A percentile compares a stretch with the other conserved stretches of the same genome.
These are phyloP conservation scores for Adansonia gregorii DNA, from an alignment of 441 rosid species.

Conservation along the genomic window DNA sequence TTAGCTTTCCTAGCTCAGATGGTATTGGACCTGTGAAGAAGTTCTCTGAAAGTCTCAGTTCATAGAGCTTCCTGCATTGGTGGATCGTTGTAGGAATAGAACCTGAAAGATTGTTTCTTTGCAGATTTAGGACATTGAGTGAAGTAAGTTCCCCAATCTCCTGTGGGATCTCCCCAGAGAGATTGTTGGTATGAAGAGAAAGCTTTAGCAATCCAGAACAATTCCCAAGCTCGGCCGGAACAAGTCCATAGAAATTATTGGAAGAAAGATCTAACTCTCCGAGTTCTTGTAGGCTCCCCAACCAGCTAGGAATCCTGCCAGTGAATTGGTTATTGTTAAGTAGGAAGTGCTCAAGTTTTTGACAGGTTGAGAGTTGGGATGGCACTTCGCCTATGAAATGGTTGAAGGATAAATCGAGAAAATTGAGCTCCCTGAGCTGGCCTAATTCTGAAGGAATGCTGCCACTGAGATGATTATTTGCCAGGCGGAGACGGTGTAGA, in stretches of 20 bases:
- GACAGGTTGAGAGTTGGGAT: slow-evolving; percentile 55
- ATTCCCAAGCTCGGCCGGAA: slow-evolving; percentile 69
- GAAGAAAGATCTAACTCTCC: slow-evolving; percentile 91
- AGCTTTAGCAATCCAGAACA: slow-evolving; percentile 72
- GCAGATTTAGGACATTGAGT: slow-evolving; percentile 75
- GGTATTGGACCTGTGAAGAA: slow-evolving; percentile 69
- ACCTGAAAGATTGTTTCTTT: slow-evolving; percentile 74
- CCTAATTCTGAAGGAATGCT: slow-evolving; percentile 65
- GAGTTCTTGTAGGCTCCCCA: slow-evolving; percentile 62
- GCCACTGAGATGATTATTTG: slow-evolving; percentile 69
- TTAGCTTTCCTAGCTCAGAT: slow-evolving; percentile 64
- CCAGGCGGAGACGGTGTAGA: slow-evolving; percentile 76
- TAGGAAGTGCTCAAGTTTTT: slow-evolving; percentile 65
- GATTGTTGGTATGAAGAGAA: slow-evolving; percentile 65
- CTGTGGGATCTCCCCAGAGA: slow-evolving; percentile 64
- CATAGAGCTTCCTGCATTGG: slow-evolving; percentile 74
- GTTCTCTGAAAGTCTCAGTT: slow-evolving; percentile 79
- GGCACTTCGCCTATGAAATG: slow-evolving; percentile 59
- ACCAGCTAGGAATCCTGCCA: slow-evolving; percentile 71
- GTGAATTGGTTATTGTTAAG: slow-evolving; percentile 61
- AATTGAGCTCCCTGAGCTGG: slow-evolving; percentile 56
- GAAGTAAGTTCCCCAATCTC: slow-evolving; percentile 72
- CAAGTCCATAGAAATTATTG: slow-evolving; percentile 61
- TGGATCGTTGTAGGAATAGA: slow-evolving; percentile 65
- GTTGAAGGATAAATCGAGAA: slow-evolving; percentile 82